Conservation (phyloP, 768 basidiomycete genomes). For the Mycena sanguinolenta region DNA sequence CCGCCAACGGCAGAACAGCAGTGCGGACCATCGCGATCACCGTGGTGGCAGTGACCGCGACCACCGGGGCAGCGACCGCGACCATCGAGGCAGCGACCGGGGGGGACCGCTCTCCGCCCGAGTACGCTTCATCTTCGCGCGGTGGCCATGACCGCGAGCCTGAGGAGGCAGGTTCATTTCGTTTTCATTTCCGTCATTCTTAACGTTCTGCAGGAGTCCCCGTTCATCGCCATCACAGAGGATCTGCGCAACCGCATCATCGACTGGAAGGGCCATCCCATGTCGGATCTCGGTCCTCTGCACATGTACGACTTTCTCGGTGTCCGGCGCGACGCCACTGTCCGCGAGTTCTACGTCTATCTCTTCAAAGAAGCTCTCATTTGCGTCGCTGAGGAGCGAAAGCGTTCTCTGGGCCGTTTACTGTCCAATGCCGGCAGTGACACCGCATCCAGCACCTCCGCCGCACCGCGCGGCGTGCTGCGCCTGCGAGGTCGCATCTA, state of each 20-base stretch:
- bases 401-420: conserved; percentile 81
- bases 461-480: conserved; percentile 75
- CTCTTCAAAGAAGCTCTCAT: conserved; percentile 98
- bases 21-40: conserved; percentile 16
- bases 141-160: conserved; percentile 37
- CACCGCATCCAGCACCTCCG: conserved; percentile 57
- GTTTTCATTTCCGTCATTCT: not conserved
- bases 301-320: conserved; percentile 94
- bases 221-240: conserved; percentile 87
- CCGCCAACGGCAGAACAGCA: conserved; percentile 41
- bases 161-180: conserved; percentile 54
- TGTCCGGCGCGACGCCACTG: conserved; percentile 89
- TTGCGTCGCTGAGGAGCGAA: conserved; percentile 97
- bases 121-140: conserved; percentile 48
- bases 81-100: conserved; percentile 13
- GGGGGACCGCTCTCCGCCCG: conserved; percentile 37
- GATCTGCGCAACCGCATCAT: conserved; percentile 92
- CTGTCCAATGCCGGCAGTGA: conserved; percentile 76
- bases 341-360: conserved; percentile 96
- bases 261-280: conserved; percentile 96
- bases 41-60: conserved; percentile 20
- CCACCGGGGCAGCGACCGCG: conserved; percentile 15
- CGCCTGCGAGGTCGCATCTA: conserved; percentile 96
- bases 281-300: conserved; percentile 88
- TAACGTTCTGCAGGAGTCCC: conserved; percentile 60